Base-by-base conservation (phyloP, 495 filamentous ascomycete species). In the Xanthoparmelia taractica region DNA sequence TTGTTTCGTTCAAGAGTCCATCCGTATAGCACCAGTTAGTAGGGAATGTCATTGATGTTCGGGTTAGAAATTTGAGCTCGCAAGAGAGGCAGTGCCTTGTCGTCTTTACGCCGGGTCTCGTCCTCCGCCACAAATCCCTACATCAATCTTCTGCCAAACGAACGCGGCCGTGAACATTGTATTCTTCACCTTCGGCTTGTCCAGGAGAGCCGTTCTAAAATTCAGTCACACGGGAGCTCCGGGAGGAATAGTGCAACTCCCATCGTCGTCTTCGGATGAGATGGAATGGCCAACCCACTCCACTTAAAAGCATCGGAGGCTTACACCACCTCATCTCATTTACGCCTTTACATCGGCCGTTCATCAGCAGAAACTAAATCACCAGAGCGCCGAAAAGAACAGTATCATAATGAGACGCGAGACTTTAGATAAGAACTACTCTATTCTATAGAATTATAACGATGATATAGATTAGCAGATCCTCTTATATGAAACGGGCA, bases 1-100 rank as follows among this genome's bases (percentile, higher is more conserved):
- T n/a, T n/a, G n/a, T n/a, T n/a, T 66, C 69, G 63, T 80, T 80
- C 37, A 75, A 69, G 2, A 34, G 70, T 11, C 73, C 74, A 50
- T 78, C 68, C 1, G 62, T 59, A 55, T 76, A 68, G 7, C 68
- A 52, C 69, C 73, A 81, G 66, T 81, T 81, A 38, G 73, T 66
- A 0, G 73, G 68, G 66, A 81, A 78, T 11, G 72, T n/a, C 73
- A 62, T 82, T 80, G 70, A 82, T 77, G 56, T 75, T 79, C 36
- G 78, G 68, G 48, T 81, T 78, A 3, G 75, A 76, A 5, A 78
- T 77, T 1, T 80, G 67, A 5, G 68, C 70, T 13, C 72, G 66
- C 18, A 82, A 71, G 12, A 77, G 61, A 2, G 67, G 60, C 67
- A 73, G 69, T 2, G 73, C 72, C 38, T 75, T 70, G 1, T 58